Evolutionary conservation across 2,329 filamentous ascomycete genomes (phyloP), one percentile per base, ranked within the genome.

Genomic region (Botrytis fabae): DNA sequence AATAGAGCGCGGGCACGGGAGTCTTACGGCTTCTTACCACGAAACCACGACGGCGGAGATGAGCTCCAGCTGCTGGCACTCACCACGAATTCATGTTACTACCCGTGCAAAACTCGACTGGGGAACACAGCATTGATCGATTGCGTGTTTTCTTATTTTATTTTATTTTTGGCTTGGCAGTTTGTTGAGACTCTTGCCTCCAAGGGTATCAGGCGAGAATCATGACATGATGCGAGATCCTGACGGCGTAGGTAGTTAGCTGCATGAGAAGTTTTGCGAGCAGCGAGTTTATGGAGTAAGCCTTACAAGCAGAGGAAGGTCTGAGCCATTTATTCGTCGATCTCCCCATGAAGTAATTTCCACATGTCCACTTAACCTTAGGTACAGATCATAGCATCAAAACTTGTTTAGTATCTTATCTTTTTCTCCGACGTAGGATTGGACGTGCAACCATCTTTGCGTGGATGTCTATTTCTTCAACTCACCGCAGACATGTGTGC

Each of bases 401-500:
- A 40, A n/a, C 14, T 40, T 28, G n/a, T 54, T 46, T 66, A 66
- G 46, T 4, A 68, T 42, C 64, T 68, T 57, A 57, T 57, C 64
- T 68, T 68, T 68, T 57, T 57, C 64, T 68, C 65, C 65, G 48
- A 57, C 57, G 46, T 32, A 68, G 48, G 25, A 57, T 25, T 32
- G 48, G 25, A 42, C 20, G 48, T 57, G 35, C 25, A 57, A 35
- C 65, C n/a, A 25, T 40, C 64, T 35, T 66, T 48, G 46, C 35
- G 64, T 35, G 14, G 48, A 54, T 57, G 51, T 54, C 48, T 54
- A 54, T 40, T 54, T 54, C 35, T 40, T 68, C 48, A 40, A 38
- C 32, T 40, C 38, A 54, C 64, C 46, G 46, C 64, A 57, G 25
- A 57, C 48, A 35, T 48, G 64, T 42, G 64, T 40, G 8, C 35